Evolutionary conservation across 2,329 filamentous ascomycete genomes (phyloP).

Genomic region (Alternaria hordeiaustralica): DNA sequence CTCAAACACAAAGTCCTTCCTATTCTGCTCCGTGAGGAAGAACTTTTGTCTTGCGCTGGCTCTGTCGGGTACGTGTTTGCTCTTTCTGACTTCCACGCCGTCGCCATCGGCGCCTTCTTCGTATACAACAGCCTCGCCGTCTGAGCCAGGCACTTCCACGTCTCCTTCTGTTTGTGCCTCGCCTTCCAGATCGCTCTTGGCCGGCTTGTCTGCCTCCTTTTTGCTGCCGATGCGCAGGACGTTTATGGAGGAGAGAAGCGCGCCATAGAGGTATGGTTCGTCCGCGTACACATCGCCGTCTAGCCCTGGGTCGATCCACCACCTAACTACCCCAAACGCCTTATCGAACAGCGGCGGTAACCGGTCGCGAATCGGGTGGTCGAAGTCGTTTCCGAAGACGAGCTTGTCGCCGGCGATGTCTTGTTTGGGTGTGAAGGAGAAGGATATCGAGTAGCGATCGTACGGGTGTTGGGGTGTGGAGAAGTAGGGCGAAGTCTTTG

Average conservation of each 20-base stretch:
- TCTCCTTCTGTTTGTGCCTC: slow-evolving; percentile 58
- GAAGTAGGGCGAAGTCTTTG: slow-evolving; percentile 79
- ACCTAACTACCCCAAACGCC: slow-evolving; percentile 84
- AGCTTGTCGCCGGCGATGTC: slow-evolving; percentile 73
- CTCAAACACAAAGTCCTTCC: slow-evolving; percentile 67
- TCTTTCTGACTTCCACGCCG: slow-evolving; percentile 50
- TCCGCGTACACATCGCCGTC: slow-evolving; percentile 92
- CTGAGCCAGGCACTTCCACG: slow-evolving; percentile 28
- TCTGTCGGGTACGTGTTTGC: slow-evolving; percentile 49
- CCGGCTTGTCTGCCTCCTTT: slow-evolving; percentile 26
- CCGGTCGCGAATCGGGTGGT: slow-evolving; percentile 83
- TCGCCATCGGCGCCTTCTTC: slow-evolving; percentile 57
- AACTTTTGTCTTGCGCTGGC: slow-evolving; percentile 62
- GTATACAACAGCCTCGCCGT: slow-evolving; percentile 60
- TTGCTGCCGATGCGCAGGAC: slow-evolving; percentile 68
- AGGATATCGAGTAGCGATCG: slow-evolving; percentile 86
- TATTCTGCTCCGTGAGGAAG: slow-evolving; percentile 63
- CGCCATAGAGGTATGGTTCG: slow-evolving; percentile 83
- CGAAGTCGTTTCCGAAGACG: slow-evolving; percentile 95
- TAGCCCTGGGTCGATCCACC: slow-evolving; percentile 88
- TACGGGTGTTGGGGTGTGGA: slow-evolving; percentile 68
- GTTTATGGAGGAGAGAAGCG: slow-evolving; percentile 81
- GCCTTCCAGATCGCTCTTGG: slow-evolving; percentile 50
- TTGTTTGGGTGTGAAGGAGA: slow-evolving; percentile 76
- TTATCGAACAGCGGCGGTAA: slow-evolving; percentile 86